Conservation (phyloP, 1,284 basidiomycete genomes). For the Trichosporon sp. region DNA sequence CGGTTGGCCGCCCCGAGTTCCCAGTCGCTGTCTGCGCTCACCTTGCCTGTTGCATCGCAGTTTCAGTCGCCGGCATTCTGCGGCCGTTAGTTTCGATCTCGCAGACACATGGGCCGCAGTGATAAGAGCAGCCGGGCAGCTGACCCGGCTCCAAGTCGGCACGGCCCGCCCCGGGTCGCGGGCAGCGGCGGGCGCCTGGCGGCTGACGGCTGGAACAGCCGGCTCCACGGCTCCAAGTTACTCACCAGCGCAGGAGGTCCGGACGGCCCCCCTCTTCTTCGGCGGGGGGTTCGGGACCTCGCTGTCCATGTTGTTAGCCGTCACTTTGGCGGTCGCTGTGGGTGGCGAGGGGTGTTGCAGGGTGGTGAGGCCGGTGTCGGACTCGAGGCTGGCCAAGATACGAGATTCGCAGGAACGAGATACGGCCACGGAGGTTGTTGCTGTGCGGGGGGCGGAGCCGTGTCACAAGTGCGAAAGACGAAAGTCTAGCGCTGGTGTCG, state of each 20-base stretch:
- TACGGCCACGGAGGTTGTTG: background rate
- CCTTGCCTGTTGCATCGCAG: slow-evolving; percentile 4
- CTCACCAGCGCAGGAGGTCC: background rate
- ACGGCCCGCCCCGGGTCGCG: background rate
- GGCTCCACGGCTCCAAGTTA: background rate
- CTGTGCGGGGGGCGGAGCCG: background rate
- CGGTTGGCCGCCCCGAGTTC: background rate
- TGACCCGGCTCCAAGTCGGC: background rate
- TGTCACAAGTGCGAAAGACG: background rate
- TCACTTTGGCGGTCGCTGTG: background rate
- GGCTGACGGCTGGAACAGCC: background rate
- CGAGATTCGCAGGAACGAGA: background rate
- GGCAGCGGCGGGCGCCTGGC: background rate
- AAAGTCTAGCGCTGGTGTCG: background rate
- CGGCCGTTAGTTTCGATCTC: background rate
- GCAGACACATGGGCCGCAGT: background rate
- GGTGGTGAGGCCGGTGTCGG: background rate
- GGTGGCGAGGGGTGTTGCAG: background rate
- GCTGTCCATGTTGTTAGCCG: background rate
- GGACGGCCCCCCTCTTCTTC: slow-evolving; percentile 3
- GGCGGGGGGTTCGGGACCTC: background rate
- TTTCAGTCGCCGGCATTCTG: slow-evolving; percentile 3
- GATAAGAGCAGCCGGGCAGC: background rate
- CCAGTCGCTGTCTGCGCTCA: background rate
- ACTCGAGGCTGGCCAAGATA: background rate